Conservation (phyloP, 345 rosid genomes). For the Odontarrhena argentea region DNA sequence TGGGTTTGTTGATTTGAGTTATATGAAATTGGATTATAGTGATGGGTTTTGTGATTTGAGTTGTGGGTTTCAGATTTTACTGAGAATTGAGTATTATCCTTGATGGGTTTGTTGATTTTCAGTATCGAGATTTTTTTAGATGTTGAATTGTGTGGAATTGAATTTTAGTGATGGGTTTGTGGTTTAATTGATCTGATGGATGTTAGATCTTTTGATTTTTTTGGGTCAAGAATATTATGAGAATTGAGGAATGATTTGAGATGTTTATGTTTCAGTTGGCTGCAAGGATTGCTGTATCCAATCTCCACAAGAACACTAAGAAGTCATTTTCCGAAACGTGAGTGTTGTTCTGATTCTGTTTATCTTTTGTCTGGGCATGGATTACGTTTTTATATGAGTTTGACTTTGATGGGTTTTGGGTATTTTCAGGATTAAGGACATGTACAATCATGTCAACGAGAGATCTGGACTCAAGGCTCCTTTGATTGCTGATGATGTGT, state of each 20-base stretch:
- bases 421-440: conserved; percentile 69
- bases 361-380: not conserved
- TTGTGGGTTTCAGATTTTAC: no score
- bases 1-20: not conserved
- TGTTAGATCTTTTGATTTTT: not conserved
- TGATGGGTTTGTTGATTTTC: no score
- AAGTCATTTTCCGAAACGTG: conserved; percentile 96
- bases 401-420: conserved; percentile 1
- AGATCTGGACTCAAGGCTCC: conserved; percentile 81
- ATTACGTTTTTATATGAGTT: not conserved
- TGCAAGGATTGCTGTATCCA: conserved; percentile 95
- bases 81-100: no score
- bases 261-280: conserved; percentile 66
- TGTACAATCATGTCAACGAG: conserved; percentile 76
- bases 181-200: not conserved
- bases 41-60: not conserved
- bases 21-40: not conserved
- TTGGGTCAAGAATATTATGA: not conserved
- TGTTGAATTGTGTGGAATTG: no score
- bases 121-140: no score
- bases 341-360: conserved; percentile 36
- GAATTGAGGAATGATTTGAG: not conserved
- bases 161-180: no score
- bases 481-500: conserved; percentile 87
- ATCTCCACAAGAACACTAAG: conserved; percentile 94